Percentiles rank a stretch among this genome's conserved stretches.
These are phyloP conservation scores for Aspergillus avenaceus DNA, from an alignment of 495 filamentous ascomycete species.

Conservation along the genomic window DNA sequence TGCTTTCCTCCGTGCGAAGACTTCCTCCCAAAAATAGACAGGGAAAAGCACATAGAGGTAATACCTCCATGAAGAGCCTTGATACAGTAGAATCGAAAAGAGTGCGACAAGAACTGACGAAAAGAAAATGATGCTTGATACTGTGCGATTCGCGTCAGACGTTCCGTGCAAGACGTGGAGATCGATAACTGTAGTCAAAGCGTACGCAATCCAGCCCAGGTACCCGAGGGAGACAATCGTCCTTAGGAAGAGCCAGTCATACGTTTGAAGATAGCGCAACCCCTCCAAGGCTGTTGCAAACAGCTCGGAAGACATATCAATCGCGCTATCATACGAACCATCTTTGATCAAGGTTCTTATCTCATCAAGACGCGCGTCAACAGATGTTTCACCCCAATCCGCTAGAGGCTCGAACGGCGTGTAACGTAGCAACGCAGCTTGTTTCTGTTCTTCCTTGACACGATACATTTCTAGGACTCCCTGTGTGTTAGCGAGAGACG, in stretches of 20 bases:
- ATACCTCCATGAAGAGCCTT: conserved; percentile 77
- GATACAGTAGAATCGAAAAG: conserved; percentile 74
- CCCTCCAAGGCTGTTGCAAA: conserved; percentile 77
- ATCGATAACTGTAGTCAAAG: conserved; percentile 86
- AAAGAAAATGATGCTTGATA: conserved; percentile 61
- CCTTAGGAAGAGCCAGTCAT: conserved; percentile 96
- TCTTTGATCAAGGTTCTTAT: conserved; percentile 65
- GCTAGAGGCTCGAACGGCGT: conserved; percentile 62
- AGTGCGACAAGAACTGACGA: conserved; percentile 68
- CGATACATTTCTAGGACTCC: conserved; percentile 95
- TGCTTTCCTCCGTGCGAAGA: conserved; percentile 72
- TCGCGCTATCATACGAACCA: conserved; percentile 67
- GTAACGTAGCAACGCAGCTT: conserved; percentile 68
- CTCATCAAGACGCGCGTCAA: conserved; percentile 61
- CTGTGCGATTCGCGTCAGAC: conserved; percentile 60
- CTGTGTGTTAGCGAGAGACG: conserved; percentile 78
- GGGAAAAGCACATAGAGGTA: conserved; percentile 93
- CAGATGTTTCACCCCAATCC: conserved; percentile 52
- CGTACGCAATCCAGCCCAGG: conserved; percentile 94
- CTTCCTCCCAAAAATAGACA: conserved; percentile 94
- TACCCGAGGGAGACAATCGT: conserved; percentile 93
- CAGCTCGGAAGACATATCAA: conserved; percentile 67
- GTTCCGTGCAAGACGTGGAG: conserved; percentile 78
- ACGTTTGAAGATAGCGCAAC: conserved; percentile 89
- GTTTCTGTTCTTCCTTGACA: conserved; percentile 89